Conservation (phyloP, 306 rosid species). For the Sechiopsis laciniata region DNA sequence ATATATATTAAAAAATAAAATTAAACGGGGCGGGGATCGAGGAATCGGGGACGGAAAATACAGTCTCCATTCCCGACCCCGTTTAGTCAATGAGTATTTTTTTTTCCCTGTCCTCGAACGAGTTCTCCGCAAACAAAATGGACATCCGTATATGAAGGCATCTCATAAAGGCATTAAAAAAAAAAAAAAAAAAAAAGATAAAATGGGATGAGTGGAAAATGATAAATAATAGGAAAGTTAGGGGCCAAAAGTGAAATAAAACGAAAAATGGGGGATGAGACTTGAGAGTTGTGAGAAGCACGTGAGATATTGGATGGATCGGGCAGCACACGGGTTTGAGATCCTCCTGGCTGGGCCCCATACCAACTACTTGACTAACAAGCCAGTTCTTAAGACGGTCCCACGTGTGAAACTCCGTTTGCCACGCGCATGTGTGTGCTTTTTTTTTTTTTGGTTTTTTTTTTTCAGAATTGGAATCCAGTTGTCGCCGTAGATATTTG, state of each 20-base stretch:
- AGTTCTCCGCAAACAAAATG: too few species aligned
- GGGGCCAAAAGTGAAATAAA: not conserved
- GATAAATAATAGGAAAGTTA: not conserved
- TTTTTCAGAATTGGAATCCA: not conserved
- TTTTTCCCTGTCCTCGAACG: too few species aligned
- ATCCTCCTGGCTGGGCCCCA: not conserved
- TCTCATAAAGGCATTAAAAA: not conserved
- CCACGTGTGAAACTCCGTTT: not conserved
- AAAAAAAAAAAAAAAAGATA: too few species aligned
- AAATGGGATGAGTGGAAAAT: not conserved
- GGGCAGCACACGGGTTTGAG: slow-evolving; percentile 3
- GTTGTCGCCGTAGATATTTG: slow-evolving; percentile 6
- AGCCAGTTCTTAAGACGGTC: not conserved
- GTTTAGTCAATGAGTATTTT: too few species aligned
- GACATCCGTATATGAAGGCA: not conserved
- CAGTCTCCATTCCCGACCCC: too few species aligned
- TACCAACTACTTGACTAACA: slow-evolving; percentile 5
- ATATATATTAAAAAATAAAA: too few species aligned
- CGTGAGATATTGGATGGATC: slow-evolving; percentile 12
- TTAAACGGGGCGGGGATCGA: too few species aligned
- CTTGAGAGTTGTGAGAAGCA: not conserved
- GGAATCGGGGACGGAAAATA: too few species aligned
- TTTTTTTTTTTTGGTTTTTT: not conserved
- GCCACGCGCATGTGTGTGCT: not conserved
- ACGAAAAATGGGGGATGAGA: not conserved